Base-by-base conservation (phyloP, 768 basidiomycete species). In the Leucosporidium creatinivorum region DNA sequence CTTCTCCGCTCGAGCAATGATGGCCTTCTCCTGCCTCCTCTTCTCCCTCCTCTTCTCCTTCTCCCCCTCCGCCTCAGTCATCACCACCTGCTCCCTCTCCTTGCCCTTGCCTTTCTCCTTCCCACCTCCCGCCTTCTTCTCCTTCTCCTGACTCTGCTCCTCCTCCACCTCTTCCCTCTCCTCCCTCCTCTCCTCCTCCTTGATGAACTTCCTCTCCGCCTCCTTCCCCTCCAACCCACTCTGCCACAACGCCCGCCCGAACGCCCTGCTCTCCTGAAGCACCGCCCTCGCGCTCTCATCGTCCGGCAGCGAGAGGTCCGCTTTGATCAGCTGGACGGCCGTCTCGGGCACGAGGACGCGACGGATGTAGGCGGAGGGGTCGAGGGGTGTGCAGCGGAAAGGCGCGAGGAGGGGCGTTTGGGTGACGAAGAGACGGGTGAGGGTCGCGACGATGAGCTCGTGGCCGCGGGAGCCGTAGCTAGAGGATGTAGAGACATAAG, bases 281-380 rank as follows among this genome's bases (percentile, higher is more conserved):
- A 89, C 84, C 26, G 78, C 74, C 17, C 87, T 74, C 0, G 89
- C 90, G 1, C 78, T 80, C 0, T 77, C 74, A 77, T 74, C 17
- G 86, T 77, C 1, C 39, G 39, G 39, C 75, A 57, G 6, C 0
- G 17, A 18, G 26, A 58, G 83, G 76, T 98, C 93, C 66, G 88
- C 82, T 80, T 85, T 85, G 68, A 97, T 90, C n/a, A 98, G 84
- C 28, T 83, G 81, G 50, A 87, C 81, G 0, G 87, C 90, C 0
- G 87, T 85, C 78, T 97, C 93, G 2, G 94, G 94, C 3, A 97
- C 85, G n/a, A 98, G 83, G 36, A 97, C 83, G 21, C 86, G 86
- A 49, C 88, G 85, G 48, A 91, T 82, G 75, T 93, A 94, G 66
- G 91, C 87, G 44, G 84, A 83, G 0, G 85, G 81, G 1, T 85